Conservation (phyloP, 371 early-diverging fungal species). For the Gilbertella persicaria region DNA sequence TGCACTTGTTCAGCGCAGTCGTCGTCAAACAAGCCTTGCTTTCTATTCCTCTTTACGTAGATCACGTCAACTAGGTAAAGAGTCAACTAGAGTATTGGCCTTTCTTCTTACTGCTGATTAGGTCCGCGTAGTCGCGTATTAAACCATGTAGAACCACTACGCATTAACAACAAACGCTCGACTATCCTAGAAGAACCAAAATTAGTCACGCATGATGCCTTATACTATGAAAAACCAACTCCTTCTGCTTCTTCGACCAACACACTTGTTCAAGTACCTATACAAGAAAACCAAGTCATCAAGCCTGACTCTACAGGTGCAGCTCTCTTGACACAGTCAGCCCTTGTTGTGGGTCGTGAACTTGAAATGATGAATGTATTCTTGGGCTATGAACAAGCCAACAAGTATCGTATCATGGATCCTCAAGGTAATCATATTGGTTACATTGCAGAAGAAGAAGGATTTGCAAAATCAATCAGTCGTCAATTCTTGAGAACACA, state of each 20-base stretch:
- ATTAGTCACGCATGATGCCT: background rate
- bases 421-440: slow-evolving; percentile 72
- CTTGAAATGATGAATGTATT: slow-evolving; percentile 85
- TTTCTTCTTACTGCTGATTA: too few relatives aligned
- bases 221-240: background rate
- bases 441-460: slow-evolving; percentile 80
- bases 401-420: slow-evolving; percentile 81
- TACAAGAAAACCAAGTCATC: slow-evolving; percentile 30
- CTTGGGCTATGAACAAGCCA: slow-evolving; percentile 86
- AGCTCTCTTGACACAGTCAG: slow-evolving; percentile 55
- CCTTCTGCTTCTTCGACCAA: slow-evolving; percentile 13
- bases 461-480: slow-evolving; percentile 60
- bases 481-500: slow-evolving; percentile 81
- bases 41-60: slow-evolving; percentile 26
- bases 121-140: slow-evolving; percentile 45
- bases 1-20: background rate
- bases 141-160: slow-evolving; percentile 30
- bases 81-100: background rate
- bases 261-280: slow-evolving; percentile 37
- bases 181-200: background rate
- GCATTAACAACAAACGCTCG: slow-evolving; percentile 3
- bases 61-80: slow-evolving; percentile 17
- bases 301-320: slow-evolving; percentile 43
- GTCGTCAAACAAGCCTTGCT: background rate
- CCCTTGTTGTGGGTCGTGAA: slow-evolving; percentile 75